Evolutionary conservation across 768 basidiomycete genomes (phyloP).

Genomic region (Phaeotremella fagi): DNA sequence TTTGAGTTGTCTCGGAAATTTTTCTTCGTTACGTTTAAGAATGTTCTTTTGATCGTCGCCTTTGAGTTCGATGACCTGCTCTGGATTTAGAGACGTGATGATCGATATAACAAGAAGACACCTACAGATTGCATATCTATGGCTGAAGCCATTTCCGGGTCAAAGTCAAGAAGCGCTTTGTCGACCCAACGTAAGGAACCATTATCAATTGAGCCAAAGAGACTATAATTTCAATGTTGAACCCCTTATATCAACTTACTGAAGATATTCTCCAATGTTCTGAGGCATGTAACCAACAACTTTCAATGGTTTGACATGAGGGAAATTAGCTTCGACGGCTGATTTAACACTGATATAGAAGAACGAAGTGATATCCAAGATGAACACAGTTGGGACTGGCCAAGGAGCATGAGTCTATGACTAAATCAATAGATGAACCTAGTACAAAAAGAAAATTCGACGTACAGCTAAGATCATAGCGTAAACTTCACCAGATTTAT

Average conservation of each 20-base stretch:
- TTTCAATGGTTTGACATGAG: slow-evolving; percentile 7
- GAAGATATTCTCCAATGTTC: slow-evolving; percentile 4
- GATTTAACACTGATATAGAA: slow-evolving; percentile 6
- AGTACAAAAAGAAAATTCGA: not conserved
- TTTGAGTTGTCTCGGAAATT: not conserved
- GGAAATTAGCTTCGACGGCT: slow-evolving; percentile 13
- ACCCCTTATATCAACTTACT: slow-evolving; percentile 5
- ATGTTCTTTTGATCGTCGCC: too few relatives aligned
- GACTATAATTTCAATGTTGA: not conserved
- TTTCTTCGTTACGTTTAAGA: not conserved
- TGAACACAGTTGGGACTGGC: slow-evolving; percentile 10
- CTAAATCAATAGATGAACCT: not conserved
- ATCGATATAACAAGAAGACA: too few relatives aligned
- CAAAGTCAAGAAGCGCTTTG: not conserved
- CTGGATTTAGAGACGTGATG: too few relatives aligned
- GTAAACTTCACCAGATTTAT: slow-evolving; percentile 8
- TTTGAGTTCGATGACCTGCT: too few relatives aligned
- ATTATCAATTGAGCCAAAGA: slow-evolving; percentile 4
- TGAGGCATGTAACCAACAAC: slow-evolving; percentile 11
- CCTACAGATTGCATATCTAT: too few relatives aligned
- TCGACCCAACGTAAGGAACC: slow-evolving; percentile 7
- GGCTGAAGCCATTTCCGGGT: slow-evolving; percentile 8
- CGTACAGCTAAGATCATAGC: slow-evolving; percentile 5
- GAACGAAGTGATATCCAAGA: slow-evolving; percentile 14
- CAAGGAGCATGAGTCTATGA: slow-evolving; percentile 6